Evolutionary conservation across 2,329 filamentous ascomycete species (phyloP).

Genomic region (Diaporthe sp.): DNA sequence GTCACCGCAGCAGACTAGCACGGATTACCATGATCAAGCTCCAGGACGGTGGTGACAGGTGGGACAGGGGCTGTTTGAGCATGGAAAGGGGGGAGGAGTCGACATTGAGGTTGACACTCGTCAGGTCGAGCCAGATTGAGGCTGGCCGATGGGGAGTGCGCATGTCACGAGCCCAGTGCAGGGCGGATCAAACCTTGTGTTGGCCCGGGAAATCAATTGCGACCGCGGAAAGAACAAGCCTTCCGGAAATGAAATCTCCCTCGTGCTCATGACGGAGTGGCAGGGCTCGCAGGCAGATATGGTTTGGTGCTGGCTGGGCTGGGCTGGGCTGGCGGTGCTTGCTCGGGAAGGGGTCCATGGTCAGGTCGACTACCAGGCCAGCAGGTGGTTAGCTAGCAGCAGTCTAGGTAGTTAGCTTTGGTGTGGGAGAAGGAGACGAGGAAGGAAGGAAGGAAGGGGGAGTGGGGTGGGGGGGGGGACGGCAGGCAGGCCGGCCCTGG

Average conservation of each 20-base stretch:
- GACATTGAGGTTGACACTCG: background rate
- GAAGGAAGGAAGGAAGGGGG: background rate
- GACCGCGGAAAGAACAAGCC: constrained; percentile 26
- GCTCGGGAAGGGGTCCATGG: background rate
- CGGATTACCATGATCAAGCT: background rate
- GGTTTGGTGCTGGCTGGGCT: constrained; percentile 10
- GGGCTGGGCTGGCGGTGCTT: background rate
- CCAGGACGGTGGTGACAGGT: constrained; percentile 8
- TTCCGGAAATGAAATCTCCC: constrained; percentile 22
- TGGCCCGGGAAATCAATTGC: constrained; percentile 11
- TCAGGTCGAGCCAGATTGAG: background rate
- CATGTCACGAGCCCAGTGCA: background rate
- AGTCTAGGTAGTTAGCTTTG: background rate
- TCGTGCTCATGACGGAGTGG: background rate
- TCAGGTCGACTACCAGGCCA: background rate
- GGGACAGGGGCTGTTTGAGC: constrained; percentile 4
- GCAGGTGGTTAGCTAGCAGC: background rate
- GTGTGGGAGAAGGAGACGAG: background rate
- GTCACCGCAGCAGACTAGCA: background rate
- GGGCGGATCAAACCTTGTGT: constrained; percentile 23
- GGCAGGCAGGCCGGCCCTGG: background rate
- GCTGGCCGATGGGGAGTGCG: background rate
- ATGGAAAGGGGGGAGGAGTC: background rate
- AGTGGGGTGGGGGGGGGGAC: background rate
- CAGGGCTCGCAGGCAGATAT: background rate